Evolutionary conservation across 192 early-diverging fungal species (phyloP).

Genomic region (Backusella parvicylindrica): DNA sequence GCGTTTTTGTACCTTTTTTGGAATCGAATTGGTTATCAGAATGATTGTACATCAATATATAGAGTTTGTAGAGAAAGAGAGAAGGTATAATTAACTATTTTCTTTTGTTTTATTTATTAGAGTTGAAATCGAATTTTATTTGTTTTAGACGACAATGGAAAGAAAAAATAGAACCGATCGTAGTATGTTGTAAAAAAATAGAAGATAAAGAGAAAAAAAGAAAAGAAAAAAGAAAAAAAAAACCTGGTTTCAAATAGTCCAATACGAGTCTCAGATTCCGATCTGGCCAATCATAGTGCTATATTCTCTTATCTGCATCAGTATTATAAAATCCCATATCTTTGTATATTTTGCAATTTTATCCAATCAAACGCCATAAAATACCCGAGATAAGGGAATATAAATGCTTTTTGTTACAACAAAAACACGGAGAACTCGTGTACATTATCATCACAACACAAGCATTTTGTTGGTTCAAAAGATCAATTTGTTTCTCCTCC

Average conservation of each 20-base stretch:
- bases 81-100: neutral
- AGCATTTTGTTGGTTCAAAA: conserved; percentile 6
- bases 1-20: neutral
- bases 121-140: neutral
- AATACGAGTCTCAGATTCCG: conserved; percentile 8
- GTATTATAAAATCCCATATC: conserved; percentile 11
- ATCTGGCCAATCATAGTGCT: neutral
- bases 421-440: neutral
- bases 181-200: neutral
- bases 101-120: neutral
- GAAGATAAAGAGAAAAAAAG: conserved; percentile 3
- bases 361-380: conserved; percentile 10
- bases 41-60: conserved; percentile 9
- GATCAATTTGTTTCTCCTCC: conserved; percentile 1
- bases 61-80: neutral
- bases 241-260: neutral
- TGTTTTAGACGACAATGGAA: neutral
- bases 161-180: conserved; percentile 13
- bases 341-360: conserved; percentile 5
- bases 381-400: conserved; percentile 9
- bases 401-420: neutral
- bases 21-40: conserved; percentile 2
- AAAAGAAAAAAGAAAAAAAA: neutral
- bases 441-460: neutral
- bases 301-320: conserved; percentile 18